Conservation (phyloP, 371 early-diverging fungal genomes). For the Rhizopus stolonifer region DNA sequence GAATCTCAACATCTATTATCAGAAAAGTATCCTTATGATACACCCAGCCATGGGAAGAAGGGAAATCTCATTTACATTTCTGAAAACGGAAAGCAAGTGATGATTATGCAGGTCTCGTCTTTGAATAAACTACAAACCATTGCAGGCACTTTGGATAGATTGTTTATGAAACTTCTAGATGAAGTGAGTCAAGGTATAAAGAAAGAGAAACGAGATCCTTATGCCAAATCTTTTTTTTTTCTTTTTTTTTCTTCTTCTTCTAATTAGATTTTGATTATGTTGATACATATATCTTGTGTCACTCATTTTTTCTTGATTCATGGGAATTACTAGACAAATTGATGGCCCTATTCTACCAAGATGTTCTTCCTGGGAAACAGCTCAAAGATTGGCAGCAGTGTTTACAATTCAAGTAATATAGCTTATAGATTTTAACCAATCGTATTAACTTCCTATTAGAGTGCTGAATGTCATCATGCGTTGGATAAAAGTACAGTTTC, state of each 20-base stretch:
- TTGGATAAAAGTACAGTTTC: slow-evolving; percentile 68
- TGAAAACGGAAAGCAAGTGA: slow-evolving; percentile 55
- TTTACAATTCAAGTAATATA: slow-evolving; percentile 64
- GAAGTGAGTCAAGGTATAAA: slow-evolving; percentile 57
- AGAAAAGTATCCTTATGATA: slow-evolving; percentile 1
- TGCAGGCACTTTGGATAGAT: slow-evolving; percentile 60
- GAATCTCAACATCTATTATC: not conserved
- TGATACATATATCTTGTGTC: slow-evolving; percentile 58
- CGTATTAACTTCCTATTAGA: slow-evolving; percentile 31
- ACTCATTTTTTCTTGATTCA: slow-evolving; percentile 59
- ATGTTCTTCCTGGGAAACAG: slow-evolving; percentile 29
- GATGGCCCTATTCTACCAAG: not conserved
- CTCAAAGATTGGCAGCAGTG: slow-evolving; percentile 62
- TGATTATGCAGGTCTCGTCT: slow-evolving; percentile 51
- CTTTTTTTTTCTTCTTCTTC: too few species aligned
- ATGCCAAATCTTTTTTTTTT: slow-evolving; percentile 6
- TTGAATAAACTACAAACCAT: slow-evolving; percentile 54
- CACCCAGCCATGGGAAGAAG: slow-evolving; percentile 8
- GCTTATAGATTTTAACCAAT: not conserved
- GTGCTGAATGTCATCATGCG: slow-evolving; percentile 61
- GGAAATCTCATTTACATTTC: slow-evolving; percentile 42
- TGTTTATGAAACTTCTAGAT: slow-evolving; percentile 65
- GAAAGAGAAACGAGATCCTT: not conserved
- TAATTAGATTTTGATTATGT: slow-evolving; percentile 59
- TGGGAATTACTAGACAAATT: slow-evolving; percentile 50